Percentiles rank a stretch among this genome's conserved stretches.
Conservation (phyloP, 2,329 filamentous ascomycete species). For the Trichoderma aggressivum region DNA sequence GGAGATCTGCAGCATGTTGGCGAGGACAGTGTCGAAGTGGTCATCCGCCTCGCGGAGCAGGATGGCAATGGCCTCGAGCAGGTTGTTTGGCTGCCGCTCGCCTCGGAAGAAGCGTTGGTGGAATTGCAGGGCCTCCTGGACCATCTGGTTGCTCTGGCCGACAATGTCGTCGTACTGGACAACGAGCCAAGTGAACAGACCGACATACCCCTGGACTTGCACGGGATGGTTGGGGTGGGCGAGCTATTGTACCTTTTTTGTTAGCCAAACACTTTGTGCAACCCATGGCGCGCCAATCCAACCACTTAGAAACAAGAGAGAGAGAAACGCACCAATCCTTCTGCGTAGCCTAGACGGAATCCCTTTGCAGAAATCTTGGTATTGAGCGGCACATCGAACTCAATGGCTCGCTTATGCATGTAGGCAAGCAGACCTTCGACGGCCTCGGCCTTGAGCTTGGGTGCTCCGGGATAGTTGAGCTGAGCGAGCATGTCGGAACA, state of each 20-base stretch:
- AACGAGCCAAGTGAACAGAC: not conserved
- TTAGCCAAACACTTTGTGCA: not conserved
- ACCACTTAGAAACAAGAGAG: not conserved
- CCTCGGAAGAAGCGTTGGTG: conserved; percentile 12
- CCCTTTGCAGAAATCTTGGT: not conserved
- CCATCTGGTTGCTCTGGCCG: not conserved
- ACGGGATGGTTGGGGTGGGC: not conserved
- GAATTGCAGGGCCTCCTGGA: not conserved
- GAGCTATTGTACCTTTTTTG: not conserved
- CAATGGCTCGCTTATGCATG: conserved; percentile 9
- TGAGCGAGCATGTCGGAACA: not conserved
- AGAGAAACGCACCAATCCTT: not conserved
- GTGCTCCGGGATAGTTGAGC: conserved; percentile 1
- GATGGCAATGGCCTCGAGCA: not conserved
- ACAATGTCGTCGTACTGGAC: conserved; percentile 7
- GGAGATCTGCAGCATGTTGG: conserved; percentile 2
- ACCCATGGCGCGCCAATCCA: not conserved
- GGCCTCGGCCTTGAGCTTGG: not conserved
- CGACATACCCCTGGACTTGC: conserved; percentile 2
- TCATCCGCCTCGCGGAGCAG: not conserved
- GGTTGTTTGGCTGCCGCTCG: not conserved
- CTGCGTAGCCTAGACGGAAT: not conserved
- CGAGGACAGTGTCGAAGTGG: conserved; percentile 1
- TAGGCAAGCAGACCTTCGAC: not conserved
- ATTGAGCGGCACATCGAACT: not conserved